Conservation (phyloP, 495 filamentous ascomycete genomes). For the Neurospora sublineolata region DNA sequence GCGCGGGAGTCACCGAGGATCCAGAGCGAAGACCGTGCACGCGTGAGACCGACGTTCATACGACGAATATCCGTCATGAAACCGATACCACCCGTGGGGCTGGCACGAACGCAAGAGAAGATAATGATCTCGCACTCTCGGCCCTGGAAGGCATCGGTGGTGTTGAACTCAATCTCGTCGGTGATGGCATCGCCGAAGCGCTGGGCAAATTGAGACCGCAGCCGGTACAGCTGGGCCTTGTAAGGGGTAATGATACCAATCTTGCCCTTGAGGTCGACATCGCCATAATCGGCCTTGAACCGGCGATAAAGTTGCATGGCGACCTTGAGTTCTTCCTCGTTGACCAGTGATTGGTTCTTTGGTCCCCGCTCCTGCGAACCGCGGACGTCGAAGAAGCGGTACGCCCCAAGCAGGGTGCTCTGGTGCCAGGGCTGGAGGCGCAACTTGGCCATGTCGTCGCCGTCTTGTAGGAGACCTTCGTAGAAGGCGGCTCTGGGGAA, state of each 20-base stretch:
- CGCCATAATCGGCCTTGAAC: slow-evolving; percentile 57
- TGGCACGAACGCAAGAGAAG: slow-evolving; percentile 94
- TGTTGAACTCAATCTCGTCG: slow-evolving; percentile 86
- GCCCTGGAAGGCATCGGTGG: slow-evolving; percentile 95
- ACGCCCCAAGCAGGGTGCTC: slow-evolving; percentile 70
- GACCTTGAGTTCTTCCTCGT: slow-evolving; percentile 71
- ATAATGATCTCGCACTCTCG: slow-evolving; percentile 96
- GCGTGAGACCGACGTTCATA: slow-evolving; percentile 97
- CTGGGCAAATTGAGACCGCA: slow-evolving; percentile 58
- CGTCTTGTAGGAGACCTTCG: slow-evolving; percentile 74
- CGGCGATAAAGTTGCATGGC: slow-evolving; percentile 75
- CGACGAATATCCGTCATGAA: slow-evolving; percentile 96
- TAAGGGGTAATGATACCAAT: slow-evolving; percentile 97
- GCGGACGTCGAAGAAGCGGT: slow-evolving; percentile 94
- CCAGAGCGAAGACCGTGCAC: slow-evolving; percentile 91
- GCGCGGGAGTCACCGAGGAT: slow-evolving; percentile 85
- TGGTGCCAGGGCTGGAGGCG: slow-evolving; percentile 75
- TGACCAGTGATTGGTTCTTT: slow-evolving; percentile 79
- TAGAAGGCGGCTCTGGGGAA: slow-evolving; percentile 92
- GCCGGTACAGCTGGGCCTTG: slow-evolving; percentile 76
- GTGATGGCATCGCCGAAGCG: slow-evolving; percentile 65
- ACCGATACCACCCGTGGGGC: slow-evolving; percentile 78
- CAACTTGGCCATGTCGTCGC: slow-evolving; percentile 63
- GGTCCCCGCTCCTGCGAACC: slow-evolving; percentile 70
- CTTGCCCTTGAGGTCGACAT: slow-evolving; percentile 63